phyloP scores from a whole-genome alignment of 2,329 filamentous ascomycete species.

The Tolypocladium guangdongense region DNA sequence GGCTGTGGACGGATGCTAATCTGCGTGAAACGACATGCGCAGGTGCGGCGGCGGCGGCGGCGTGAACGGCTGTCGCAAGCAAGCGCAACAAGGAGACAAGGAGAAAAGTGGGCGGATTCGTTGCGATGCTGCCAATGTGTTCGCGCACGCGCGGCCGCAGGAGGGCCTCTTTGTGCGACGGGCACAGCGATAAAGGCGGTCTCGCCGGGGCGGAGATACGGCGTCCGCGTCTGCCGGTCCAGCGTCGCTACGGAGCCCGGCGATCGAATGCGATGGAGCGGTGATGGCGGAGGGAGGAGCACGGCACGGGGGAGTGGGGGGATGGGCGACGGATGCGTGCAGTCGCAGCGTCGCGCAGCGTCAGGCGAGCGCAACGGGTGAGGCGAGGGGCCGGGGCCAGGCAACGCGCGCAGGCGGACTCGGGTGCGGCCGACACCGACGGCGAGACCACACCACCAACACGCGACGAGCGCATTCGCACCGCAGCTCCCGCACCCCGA shows the following conservation, averaged over 20 bases:
- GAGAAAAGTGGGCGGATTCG: background rate
- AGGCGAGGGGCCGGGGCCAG: too few species aligned
- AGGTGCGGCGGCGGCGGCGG: background rate
- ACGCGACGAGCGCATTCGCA: background rate
- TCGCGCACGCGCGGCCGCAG: background rate
- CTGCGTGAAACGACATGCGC: background rate
- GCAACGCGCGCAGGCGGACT: too few species aligned
- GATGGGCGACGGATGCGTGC: constrained; percentile 1
- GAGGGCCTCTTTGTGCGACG: background rate
- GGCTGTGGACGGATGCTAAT: background rate
- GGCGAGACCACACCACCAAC: background rate
- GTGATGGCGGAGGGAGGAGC: constrained; percentile 4
- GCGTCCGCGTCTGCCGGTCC: background rate
- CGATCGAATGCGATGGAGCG: constrained; percentile 2
- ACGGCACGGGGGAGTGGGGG: constrained; percentile 1
- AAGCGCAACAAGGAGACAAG: background rate
- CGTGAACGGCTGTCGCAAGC: background rate
- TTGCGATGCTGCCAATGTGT: background rate
- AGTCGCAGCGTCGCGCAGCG: background rate
- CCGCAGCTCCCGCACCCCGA: background rate
- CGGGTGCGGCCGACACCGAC: too few species aligned
- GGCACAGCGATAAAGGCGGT: background rate
- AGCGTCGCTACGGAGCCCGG: constrained; percentile 2
- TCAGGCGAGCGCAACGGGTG: background rate
- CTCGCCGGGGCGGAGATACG: background rate